Conservation (phyloP, 176 grass and related monocot genomes). For the Cenchrus fungigraminus region DNA sequence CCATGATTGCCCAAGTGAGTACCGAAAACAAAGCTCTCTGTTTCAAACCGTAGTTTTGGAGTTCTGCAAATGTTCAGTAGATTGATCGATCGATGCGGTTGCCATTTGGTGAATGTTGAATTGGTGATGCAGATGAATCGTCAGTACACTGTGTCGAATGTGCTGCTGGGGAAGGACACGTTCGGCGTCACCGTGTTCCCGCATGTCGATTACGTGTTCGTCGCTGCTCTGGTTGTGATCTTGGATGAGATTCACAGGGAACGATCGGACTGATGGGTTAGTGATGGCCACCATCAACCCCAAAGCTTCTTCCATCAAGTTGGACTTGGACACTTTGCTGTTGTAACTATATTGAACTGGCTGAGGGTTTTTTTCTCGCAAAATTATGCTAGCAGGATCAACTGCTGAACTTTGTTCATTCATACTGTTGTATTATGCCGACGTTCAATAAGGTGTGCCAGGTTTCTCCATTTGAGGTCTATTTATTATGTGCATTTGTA, state of each 20-base stretch:
- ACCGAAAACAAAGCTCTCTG: no score
- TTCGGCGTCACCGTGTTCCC: conserved; percentile 64
- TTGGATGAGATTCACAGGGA: conserved; percentile 72
- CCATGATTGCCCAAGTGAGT: conserved; percentile 16
- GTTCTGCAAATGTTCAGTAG: not conserved
- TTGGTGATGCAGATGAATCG: conserved; percentile 57
- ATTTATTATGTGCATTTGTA: no score
- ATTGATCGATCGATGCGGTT: not conserved
- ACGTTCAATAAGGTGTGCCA: not conserved
- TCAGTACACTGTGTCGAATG: conserved; percentile 53
- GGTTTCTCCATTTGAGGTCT: no score
- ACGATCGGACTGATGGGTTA: not conserved
- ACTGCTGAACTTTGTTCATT: not conserved
- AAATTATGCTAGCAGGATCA: not conserved
- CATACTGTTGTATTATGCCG: not conserved
- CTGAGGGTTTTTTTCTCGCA: not conserved
- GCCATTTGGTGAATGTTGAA: not conserved
- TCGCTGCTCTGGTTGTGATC: conserved; percentile 66
- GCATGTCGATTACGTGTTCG: conserved; percentile 62
- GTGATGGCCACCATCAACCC: no score
- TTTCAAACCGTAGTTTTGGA: not conserved
- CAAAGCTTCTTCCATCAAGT: not conserved
- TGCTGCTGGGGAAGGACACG: conserved; percentile 59
- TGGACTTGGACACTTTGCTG: not conserved
- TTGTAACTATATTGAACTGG: not conserved